These are phyloP conservation scores for Amanita exitialis DNA, from an alignment of 768 basidiomycete species.

Conservation along the genomic window DNA sequence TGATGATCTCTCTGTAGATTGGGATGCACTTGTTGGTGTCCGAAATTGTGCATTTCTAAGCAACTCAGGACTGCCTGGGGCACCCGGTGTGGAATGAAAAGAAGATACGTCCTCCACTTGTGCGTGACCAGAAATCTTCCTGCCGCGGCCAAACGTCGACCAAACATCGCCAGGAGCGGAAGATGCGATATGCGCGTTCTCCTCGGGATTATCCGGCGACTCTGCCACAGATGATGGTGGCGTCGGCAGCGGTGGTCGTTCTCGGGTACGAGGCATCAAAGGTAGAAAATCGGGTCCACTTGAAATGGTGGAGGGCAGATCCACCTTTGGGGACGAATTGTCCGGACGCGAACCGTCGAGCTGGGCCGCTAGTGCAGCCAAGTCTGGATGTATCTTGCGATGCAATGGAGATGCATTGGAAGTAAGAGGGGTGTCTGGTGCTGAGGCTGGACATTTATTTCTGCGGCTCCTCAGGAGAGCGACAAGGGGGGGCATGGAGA, in stretches of 20 bases:
- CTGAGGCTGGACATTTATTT: background rate
- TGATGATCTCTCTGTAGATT: conserved; percentile 1
- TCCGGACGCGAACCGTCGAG: conserved; percentile 12
- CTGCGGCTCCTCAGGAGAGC: conserved; percentile 2
- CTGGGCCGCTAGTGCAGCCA: conserved; percentile 16
- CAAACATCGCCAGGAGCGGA: background rate
- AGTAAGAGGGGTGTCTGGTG: background rate
- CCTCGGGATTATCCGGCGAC: background rate
- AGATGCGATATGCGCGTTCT: background rate
- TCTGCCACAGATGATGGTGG: background rate
- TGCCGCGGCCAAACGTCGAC: conserved; percentile 5
- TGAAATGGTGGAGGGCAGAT: background rate
- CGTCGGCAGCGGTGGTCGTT: background rate
- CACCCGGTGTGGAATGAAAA: no score
- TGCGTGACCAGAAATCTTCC: background rate
- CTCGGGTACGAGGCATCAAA: background rate
- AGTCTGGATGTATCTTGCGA: conserved; percentile 28
- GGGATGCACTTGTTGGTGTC: conserved; percentile 2
- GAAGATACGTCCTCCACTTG: background rate
- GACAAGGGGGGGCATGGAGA: conserved; percentile 1
- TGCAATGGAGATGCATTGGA: conserved; percentile 4
- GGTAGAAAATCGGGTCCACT: background rate
- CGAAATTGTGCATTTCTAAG: background rate
- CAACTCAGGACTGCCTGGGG: background rate
- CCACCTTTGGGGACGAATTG: background rate